These are phyloP conservation scores for Trichoderma sp. DNA, from an alignment of 2,329 filamentous ascomycete genomes.

Conservation along the genomic window DNA sequence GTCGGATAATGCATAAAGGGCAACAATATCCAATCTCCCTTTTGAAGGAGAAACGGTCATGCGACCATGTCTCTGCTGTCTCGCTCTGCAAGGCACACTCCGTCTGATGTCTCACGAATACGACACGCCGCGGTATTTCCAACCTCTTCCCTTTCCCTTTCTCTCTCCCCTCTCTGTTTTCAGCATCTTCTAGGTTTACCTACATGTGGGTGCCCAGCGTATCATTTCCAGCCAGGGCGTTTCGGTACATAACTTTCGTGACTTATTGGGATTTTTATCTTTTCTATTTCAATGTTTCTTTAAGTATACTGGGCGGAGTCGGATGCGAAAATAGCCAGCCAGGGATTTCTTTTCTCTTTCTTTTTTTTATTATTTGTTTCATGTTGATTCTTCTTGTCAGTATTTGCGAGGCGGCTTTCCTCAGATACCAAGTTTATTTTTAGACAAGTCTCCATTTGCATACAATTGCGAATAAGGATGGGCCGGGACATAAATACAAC, in stretches of 20 bases:
- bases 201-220: constrained; percentile 2
- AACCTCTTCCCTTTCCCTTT: background rate
- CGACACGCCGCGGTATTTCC: background rate
- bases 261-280: background rate
- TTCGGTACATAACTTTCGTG: background rate
- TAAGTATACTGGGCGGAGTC: background rate
- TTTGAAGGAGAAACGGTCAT: background rate
- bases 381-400: constrained; percentile 1
- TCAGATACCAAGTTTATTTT: constrained; percentile 13
- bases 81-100: background rate
- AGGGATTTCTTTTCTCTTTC: background rate
- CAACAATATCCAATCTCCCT: background rate
- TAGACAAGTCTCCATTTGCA: constrained; percentile 3
- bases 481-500: background rate
- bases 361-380: background rate
- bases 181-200: background rate
- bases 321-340: constrained; percentile 1
- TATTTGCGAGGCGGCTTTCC: background rate
- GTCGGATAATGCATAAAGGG: constrained; percentile 20
- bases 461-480: background rate
- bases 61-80: background rate
- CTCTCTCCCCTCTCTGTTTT: background rate
- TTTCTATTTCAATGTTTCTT: background rate
- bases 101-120: background rate
- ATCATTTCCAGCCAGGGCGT: background rate